Conservation (phyloP, 2,329 filamentous ascomycete species). For the Orbilia oligospora region DNA sequence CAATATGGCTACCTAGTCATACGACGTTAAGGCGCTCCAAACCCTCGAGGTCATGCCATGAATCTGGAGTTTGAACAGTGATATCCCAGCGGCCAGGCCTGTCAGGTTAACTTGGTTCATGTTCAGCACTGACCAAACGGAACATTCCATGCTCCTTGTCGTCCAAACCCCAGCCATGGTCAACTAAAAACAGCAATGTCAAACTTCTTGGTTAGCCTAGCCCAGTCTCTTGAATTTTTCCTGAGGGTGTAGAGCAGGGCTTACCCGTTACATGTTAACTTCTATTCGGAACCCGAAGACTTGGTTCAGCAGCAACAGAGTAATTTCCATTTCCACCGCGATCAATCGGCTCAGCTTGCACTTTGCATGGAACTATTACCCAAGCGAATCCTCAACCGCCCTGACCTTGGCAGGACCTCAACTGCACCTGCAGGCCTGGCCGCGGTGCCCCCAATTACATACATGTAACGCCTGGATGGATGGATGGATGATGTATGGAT, state of each 20-base stretch:
- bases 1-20: conserved; percentile 35
- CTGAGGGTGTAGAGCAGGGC: conserved; percentile 39
- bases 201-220: conserved; percentile 26
- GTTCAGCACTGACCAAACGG: conserved; percentile 30
- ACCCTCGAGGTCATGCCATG: conserved; percentile 25
- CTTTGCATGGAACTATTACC: conserved; percentile 23
- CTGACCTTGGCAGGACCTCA: conserved; percentile 4
- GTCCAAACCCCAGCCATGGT: conserved; percentile 20
- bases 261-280: conserved; percentile 41
- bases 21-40: conserved; percentile 15
- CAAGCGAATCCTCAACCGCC: conserved; percentile 35
- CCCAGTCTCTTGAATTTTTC: conserved; percentile 3
- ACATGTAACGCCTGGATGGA: too few species aligned
- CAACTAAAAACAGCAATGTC: conserved; percentile 28
- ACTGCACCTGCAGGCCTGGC: background rate
- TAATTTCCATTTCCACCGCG: conserved; percentile 33
- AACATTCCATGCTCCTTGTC: conserved; percentile 33
- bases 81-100: conserved; percentile 24
- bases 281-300: conserved; percentile 42
- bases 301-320: conserved; percentile 47
- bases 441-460: too few species aligned
- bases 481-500: too few species aligned
- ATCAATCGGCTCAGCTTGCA: conserved; percentile 47
- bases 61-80: conserved; percentile 8
- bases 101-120: too few species aligned